Base-by-base conservation (phyloP, 73 alveolate species). In the Effrenium voratum region DNA sequence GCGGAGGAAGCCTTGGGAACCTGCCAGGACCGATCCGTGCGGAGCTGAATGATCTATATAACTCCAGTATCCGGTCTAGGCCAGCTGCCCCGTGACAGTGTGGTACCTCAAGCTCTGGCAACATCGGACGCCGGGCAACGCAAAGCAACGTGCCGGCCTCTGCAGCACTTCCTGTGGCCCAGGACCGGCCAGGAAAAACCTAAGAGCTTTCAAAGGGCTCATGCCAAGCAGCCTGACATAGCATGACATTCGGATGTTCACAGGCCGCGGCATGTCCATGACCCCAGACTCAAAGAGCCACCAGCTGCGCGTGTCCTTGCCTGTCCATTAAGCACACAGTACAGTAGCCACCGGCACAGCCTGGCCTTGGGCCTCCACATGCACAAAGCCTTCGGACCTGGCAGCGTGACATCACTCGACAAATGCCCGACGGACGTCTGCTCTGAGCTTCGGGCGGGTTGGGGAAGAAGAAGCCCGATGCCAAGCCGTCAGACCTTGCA, bases 1-100 rank as follows among this genome's bases (percentile, higher is more conserved):
- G 60, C 4, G 99, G 99, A 26, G 99, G 99, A 52, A 93, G 47
- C 30, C 93, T 73, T 6, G 99, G 93, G 70, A 88, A 88, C 95
- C 95, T 88, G 43, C 63, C 19, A 12, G 19, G 63, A 52, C 63
- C 63, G 26, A 8, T 19, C 8, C 8, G 19, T 12, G 19, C 63
- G 63, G 63, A 12, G 19, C 26, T 52, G 19, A 52, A 52, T 19
- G 63, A 52, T 52, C 26, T 52, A 52, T 12, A 52, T 19, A 52
- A 52, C 63, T n/a, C 47, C 15, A 15, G 32, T 43, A 13, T 28
- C 86, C 26, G 15, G 36, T 26, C 44, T 66, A 49, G n/a, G 95
- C 28, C 15, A 36, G 52, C 40, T 45, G 68, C 95, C 95, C 95
- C 10, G 95, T 88, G 41, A 88, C 73, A 12, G 85, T 88, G 95